These are phyloP conservation scores for Austroboletus festivus DNA, from an alignment of 768 basidiomycete species.

Conservation along the genomic window DNA sequence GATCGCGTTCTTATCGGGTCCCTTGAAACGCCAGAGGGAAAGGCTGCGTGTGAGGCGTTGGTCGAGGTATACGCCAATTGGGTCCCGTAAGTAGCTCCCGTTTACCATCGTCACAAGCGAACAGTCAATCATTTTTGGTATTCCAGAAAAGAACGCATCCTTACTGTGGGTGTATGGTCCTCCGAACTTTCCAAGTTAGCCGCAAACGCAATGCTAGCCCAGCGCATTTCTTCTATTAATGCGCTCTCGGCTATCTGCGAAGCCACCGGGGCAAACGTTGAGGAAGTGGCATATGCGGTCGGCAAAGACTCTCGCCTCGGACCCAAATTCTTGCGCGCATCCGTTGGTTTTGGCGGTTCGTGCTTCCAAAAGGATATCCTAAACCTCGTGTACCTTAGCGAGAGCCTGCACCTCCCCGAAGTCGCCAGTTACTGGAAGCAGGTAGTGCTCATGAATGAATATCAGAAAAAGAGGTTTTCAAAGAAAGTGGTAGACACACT, in stretches of 20 bases:
- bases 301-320: conserved; percentile 93
- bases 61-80: conserved; percentile 89
- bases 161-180: conserved; percentile 97
- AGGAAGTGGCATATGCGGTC: conserved; percentile 93
- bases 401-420: conserved; percentile 92
- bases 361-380: conserved; percentile 99
- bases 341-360: conserved; percentile 95
- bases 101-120: neutral
- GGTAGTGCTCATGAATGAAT: conserved; percentile 97
- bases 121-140: conserved; percentile 3
- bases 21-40: conserved; percentile 84
- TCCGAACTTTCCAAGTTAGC: conserved; percentile 98
- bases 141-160: conserved; percentile 65
- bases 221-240: conserved; percentile 97
- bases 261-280: conserved; percentile 97
- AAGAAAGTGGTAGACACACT: conserved; percentile 95
- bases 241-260: conserved; percentile 98
- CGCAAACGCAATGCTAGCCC: conserved; percentile 98
- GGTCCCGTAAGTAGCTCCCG: conserved; percentile 70
- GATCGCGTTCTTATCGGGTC: conserved; percentile 98
- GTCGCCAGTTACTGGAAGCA: conserved; percentile 97
- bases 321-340: conserved; percentile 91
- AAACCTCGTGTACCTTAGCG: conserved; percentile 95
- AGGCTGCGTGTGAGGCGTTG: conserved; percentile 73
- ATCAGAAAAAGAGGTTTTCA: conserved; percentile 95